These are phyloP conservation scores for Komagataella populi DNA, from an alignment of 805 yeast genomes.

Conservation along the genomic window DNA sequence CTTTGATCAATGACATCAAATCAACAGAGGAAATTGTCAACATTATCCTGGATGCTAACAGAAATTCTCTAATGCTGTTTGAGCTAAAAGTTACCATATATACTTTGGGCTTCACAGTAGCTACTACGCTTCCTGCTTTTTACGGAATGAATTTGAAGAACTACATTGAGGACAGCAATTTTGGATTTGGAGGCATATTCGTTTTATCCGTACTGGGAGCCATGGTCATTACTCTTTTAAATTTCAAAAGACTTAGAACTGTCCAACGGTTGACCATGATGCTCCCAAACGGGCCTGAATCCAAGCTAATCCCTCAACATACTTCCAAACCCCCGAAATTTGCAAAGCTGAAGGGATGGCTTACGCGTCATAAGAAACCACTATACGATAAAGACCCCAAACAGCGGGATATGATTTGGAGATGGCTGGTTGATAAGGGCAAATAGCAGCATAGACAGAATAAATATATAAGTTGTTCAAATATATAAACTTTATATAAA, in stretches of 20 bases:
- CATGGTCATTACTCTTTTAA: slow-evolving; percentile 34
- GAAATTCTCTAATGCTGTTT: slow-evolving; percentile 80
- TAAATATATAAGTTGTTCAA: not conserved
- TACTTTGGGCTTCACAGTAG: slow-evolving; percentile 75
- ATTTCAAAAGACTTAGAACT: slow-evolving; percentile 40
- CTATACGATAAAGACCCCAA: slow-evolving; percentile 12
- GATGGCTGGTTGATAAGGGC: slow-evolving; percentile 36
- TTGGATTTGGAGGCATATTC: slow-evolving; percentile 51
- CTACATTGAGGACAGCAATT: slow-evolving; percentile 53
- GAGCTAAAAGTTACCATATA: slow-evolving; percentile 75
- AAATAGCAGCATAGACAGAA: slow-evolving; percentile 11
- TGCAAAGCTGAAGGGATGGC: not conserved
- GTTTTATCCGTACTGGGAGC: slow-evolving; percentile 40
- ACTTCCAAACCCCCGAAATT: not conserved
- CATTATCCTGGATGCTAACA: slow-evolving; percentile 80
- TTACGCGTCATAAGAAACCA: slow-evolving; percentile 1
- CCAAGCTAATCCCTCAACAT: not conserved
- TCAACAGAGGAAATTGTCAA: slow-evolving; percentile 90
- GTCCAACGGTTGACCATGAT: slow-evolving; percentile 62
- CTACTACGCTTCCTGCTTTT: slow-evolving; percentile 75
- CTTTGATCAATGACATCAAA: slow-evolving; percentile 67
- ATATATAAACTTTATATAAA: slow-evolving; percentile 2
- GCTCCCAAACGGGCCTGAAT: slow-evolving; percentile 11
- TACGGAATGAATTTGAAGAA: slow-evolving; percentile 82
- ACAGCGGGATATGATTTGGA: slow-evolving; percentile 36